A percentile compares a stretch with the other conserved stretches of the same genome.
Conservation (phyloP, 371 early-diverging fungal genomes). For the Chytridium lagenaria region DNA sequence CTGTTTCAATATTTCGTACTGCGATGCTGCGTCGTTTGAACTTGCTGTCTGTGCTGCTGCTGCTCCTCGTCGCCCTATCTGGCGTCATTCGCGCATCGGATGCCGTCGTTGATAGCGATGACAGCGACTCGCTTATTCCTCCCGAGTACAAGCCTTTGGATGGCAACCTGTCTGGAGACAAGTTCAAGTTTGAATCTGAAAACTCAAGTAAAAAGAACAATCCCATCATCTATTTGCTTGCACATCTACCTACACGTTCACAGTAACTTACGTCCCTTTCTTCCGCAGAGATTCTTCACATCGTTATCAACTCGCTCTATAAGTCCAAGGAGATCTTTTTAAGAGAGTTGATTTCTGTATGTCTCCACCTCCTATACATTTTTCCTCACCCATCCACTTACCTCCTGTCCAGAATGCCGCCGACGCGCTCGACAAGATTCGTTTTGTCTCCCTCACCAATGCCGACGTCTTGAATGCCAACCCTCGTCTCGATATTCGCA, state of each 20-base stretch:
- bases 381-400: not conserved
- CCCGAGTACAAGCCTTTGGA: not conserved
- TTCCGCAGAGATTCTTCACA: conserved; percentile 75
- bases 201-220: not conserved
- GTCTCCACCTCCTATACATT: not conserved
- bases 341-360: conserved; percentile 90
- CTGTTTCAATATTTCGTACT: too few relatives aligned
- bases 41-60: too few relatives aligned
- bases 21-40: too few relatives aligned
- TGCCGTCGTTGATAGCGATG: not conserved
- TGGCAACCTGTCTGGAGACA: not conserved
- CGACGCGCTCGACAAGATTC: conserved; percentile 96
- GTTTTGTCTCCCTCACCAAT: conserved; percentile 78
- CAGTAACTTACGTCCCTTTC: not conserved
- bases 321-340: conserved; percentile 88
- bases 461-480: conserved; percentile 60
- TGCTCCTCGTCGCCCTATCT: not conserved
- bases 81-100: not conserved
- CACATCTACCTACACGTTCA: too few relatives aligned
- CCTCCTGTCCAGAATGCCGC: conserved; percentile 87
- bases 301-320: conserved; percentile 90
- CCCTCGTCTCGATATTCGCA: conserved; percentile 72
- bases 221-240: too few relatives aligned
- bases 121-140: not conserved
- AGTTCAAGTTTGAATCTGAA: conserved; percentile 9